Evolutionary conservation across 208 protist genomes (phyloP), one percentile per base, ranked within the genome.

Genomic region (Sergeia podlipaevii): DNA sequence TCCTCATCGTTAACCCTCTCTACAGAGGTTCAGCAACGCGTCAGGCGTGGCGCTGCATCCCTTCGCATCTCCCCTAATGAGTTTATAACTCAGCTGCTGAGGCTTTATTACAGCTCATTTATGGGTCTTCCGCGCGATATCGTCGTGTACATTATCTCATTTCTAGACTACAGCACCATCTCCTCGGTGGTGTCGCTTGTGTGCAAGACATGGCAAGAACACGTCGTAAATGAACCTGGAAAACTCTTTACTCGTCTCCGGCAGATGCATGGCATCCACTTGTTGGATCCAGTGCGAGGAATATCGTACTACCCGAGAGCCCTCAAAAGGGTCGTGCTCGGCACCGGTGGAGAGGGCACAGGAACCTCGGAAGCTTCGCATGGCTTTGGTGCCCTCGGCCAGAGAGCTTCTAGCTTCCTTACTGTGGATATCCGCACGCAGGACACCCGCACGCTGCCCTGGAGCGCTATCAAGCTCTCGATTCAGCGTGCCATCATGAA

Each of bases 361-460:
- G 29, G 43, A 6, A 51, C 20, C 18, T 3, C 36, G 39, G 41
- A 4, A 15, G 10, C 28, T 18, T 15, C n/a, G 48, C n/a, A 21
- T 42, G 21, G 33, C 48, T 4, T 15, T 10, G 33, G 33, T 2
- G 52, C 15, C 11, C 3, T 39, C 5, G 38, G 29, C 26, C 32
- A 8, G 23, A 8, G 20, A 24, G 54, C 65, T 5, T 79, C 68
- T 7, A 70, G 59, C 18, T 80, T 80, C 37, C 57, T 80, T 2
- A 76, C 74, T 21, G 74, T 80, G 15, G 68, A 76, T 48, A 62
- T 80, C 45, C 67, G 74, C 45, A 80, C 74, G 24, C 74, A 80
- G 52, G 72, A 80, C 51, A 63, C 65, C 0, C 66, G 63, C 43
- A 48, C 68, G 38, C 60, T 76, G 24, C 74, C 74, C 52, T 80